Base-by-base conservation (phyloP, 2,329 filamentous ascomycete genomes). In the Aspergillus terreus region DNA sequence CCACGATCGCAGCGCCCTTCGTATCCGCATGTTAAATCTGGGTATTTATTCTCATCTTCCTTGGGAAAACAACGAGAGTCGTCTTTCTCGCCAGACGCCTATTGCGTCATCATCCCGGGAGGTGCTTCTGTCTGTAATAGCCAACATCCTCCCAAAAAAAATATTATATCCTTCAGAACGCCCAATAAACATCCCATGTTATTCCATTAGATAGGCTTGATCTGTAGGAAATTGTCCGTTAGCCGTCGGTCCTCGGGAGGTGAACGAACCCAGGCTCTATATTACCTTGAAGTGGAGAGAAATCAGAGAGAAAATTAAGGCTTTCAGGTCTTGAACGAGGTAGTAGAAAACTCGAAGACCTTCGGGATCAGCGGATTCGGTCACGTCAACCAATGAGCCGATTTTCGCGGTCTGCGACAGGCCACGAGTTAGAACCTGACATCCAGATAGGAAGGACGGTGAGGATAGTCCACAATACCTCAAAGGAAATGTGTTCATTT, bases 281-380 rank as follows among this genome's bases (percentile, higher is more conserved):
- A 35, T 40, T 68, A 84, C 84, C 86, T 99, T 99, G 80, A 99
- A 99, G 76, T 99, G 94, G 58, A 99, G 80, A 2, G 90, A 90
- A 64, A 97, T 99, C 59, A 99, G 75, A 49, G 92, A 96, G 72
- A 99, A 99, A 3, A 99, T 90, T 35, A 99, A 79, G 0, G 94
- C 94, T 76, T 97, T 99, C 23, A 99, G 77, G 68, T 99, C 94
- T 69, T 99, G 94, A 4, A 97, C 92, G 6, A 99, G 85, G 68
- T 99, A 99, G 78, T 99, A 99, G 74, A 99, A 99, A 3, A 99
- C 94, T 46, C 94, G 85, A 11, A 99, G 82, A 27, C 94, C 94
- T 74, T 99, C 94, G 1, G 94, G 94, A 67, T 99, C 94, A 47
- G 90, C 87, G 2, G 92, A 96, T 68, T 97, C 94, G 46, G 91